These are phyloP conservation scores for Talaromyces adpressus DNA, from an alignment of 495 filamentous ascomycete species.

Conservation along the genomic window DNA sequence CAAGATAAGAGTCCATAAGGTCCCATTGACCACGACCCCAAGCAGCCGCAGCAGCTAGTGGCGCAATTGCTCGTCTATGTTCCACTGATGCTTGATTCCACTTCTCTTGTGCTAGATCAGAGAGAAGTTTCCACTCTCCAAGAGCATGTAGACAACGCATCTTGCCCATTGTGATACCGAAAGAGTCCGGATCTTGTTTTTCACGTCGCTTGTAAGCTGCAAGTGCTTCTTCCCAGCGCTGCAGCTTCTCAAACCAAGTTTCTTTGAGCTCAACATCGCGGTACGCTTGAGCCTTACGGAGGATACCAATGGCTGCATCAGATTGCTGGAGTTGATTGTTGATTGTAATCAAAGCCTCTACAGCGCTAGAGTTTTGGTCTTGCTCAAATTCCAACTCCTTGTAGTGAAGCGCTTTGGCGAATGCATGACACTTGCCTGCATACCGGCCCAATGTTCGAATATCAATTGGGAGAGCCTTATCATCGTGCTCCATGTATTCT, in stretches of 20 bases:
- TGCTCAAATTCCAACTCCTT: conserved; percentile 98
- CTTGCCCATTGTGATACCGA: conserved; percentile 97
- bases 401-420: conserved; percentile 96
- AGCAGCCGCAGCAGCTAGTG: conserved; percentile 89
- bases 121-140: conserved; percentile 92
- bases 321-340: conserved; percentile 98
- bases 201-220: conserved; percentile 80
- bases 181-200: conserved; percentile 60
- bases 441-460: conserved; percentile 88
- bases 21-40: conserved; percentile 98
- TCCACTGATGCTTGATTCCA: conserved; percentile 83
- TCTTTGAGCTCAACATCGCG: conserved; percentile 91
- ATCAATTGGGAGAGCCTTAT: conserved; percentile 96
- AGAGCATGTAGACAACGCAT: conserved; percentile 98
- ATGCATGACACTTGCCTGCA: conserved; percentile 91
- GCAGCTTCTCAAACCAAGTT: conserved; percentile 97
- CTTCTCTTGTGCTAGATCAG: conserved; percentile 80
- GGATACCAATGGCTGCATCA: conserved; percentile 93
- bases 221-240: conserved; percentile 97
- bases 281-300: conserved; percentile 89
- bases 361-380: conserved; percentile 90
- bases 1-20: conserved; percentile 91
- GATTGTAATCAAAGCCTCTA: conserved; percentile 95
- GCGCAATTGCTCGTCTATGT: conserved; percentile 79
- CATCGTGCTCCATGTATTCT: conserved; percentile 99